These are phyloP conservation scores for Botryotinia narcissicola DNA, from an alignment of 2,329 filamentous ascomycete genomes.

Conservation along the genomic window DNA sequence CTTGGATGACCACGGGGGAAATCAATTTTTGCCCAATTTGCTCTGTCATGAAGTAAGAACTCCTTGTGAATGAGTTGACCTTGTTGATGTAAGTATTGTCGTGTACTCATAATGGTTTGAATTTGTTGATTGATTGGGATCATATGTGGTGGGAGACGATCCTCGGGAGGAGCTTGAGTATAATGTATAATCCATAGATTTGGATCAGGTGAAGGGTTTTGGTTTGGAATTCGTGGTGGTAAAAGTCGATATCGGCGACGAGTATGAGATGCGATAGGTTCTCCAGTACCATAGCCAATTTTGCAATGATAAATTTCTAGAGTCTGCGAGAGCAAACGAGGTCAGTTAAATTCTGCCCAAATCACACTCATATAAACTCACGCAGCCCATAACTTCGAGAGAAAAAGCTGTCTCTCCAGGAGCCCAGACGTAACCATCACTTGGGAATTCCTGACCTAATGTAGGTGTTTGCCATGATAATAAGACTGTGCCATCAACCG, in stretches of 20 bases:
- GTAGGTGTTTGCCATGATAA: slow-evolving; percentile 86
- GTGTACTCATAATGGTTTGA: slow-evolving; percentile 59
- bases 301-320: slow-evolving; percentile 87
- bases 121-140: slow-evolving; percentile 63
- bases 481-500: slow-evolving; percentile 76
- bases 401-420: slow-evolving; percentile 75
- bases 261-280: slow-evolving; percentile 72
- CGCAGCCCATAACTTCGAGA: slow-evolving; percentile 68
- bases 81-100: slow-evolving; percentile 65
- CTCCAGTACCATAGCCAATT: slow-evolving; percentile 74
- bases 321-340: slow-evolving; percentile 50
- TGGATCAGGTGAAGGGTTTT: slow-evolving; percentile 71
- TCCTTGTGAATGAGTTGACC: slow-evolving; percentile 86
- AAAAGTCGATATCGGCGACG: slow-evolving; percentile 84
- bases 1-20: slow-evolving; percentile 56
- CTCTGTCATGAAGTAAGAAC: slow-evolving; percentile 87
- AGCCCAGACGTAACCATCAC: slow-evolving; percentile 90
- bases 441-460: slow-evolving; percentile 72
- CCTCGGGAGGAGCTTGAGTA: slow-evolving; percentile 68
- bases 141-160: slow-evolving; percentile 67
- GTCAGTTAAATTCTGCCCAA: slow-evolving; percentile 21
- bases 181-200: slow-evolving; percentile 93
- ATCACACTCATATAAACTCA: slow-evolving; percentile 41
- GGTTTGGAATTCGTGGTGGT: slow-evolving; percentile 65
- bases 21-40: slow-evolving; percentile 84